These are phyloP conservation scores for Eimeria acervulina DNA, from an alignment of 169 alveolate species.

Conservation along the genomic window DNA sequence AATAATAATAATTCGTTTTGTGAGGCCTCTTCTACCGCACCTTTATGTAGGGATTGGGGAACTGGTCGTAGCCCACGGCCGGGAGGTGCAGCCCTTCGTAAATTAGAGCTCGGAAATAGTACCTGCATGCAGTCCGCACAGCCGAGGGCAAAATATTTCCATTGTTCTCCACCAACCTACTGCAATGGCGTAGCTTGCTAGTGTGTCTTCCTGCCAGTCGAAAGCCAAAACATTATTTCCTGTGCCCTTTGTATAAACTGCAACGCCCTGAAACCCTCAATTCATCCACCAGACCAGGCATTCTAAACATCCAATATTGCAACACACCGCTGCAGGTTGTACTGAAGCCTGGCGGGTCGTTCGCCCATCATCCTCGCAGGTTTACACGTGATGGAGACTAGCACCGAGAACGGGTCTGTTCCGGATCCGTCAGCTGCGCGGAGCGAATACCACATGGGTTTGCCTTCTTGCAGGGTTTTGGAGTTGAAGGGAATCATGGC, in stretches of 20 bases:
- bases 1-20: too few relatives aligned
- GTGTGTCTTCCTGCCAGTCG: too few relatives aligned
- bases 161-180: neutral
- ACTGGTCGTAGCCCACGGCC: constrained; percentile 88
- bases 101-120: constrained; percentile 91
- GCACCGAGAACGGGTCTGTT: constrained; percentile 84
- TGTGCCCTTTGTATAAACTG: neutral
- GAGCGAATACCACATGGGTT: constrained; percentile 92
- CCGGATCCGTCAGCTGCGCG: constrained; percentile 80
- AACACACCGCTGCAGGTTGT: constrained; percentile 85
- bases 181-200: neutral
- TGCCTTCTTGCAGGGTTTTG: constrained; percentile 86
- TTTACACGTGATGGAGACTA: constrained; percentile 84
- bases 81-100: constrained; percentile 94
- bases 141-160: neutral
- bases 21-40: constrained; percentile 4
- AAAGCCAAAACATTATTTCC: neutral
- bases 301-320: too few relatives aligned
- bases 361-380: constrained; percentile 82
- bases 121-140: constrained; percentile 56
- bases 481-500: constrained; percentile 89
- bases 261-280: neutral
- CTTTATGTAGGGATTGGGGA: constrained; percentile 87
- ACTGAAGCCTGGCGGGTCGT: constrained; percentile 91
- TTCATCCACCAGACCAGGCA: neutral